These are phyloP conservation scores for Myotisia sp. DNA, from an alignment of 2,329 filamentous ascomycete species.

Conservation along the genomic window DNA sequence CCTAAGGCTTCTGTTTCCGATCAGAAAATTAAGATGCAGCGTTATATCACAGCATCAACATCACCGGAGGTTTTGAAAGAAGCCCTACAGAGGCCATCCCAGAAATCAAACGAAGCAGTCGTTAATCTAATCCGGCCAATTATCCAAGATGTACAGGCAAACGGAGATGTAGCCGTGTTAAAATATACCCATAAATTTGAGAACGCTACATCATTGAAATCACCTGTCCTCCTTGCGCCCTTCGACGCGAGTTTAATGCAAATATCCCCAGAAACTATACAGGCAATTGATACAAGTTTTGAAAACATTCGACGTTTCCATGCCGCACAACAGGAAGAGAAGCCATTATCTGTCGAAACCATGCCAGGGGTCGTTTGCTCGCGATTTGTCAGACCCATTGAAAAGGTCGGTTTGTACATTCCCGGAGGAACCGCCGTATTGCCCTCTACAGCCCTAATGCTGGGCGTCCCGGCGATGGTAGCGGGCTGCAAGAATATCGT, in stretches of 20 bases:
- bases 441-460: constrained; percentile 91
- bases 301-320: constrained; percentile 95
- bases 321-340: constrained; percentile 72
- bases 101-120: constrained; percentile 88
- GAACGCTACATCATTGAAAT: constrained; percentile 79
- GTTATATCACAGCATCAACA: constrained; percentile 55
- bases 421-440: constrained; percentile 95
- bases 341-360: constrained; percentile 74
- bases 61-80: constrained; percentile 52
- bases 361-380: constrained; percentile 96
- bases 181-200: constrained; percentile 97
- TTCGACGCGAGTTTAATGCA: constrained; percentile 80
- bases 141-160: constrained; percentile 67
- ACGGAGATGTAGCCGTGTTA: constrained; percentile 76
- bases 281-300: constrained; percentile 86
- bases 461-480: constrained; percentile 94
- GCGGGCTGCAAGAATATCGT: constrained; percentile 93
- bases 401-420: constrained; percentile 90
- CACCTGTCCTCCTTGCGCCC: constrained; percentile 76
- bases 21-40: constrained; percentile 63
- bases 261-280: constrained; percentile 64
- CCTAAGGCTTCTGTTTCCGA: constrained; percentile 38
- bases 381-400: constrained; percentile 81
- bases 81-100: constrained; percentile 74
- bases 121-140: constrained; percentile 84